Base-by-base conservation (phyloP, 1,284 basidiomycete species). In the Ceratobasidium sp. region DNA sequence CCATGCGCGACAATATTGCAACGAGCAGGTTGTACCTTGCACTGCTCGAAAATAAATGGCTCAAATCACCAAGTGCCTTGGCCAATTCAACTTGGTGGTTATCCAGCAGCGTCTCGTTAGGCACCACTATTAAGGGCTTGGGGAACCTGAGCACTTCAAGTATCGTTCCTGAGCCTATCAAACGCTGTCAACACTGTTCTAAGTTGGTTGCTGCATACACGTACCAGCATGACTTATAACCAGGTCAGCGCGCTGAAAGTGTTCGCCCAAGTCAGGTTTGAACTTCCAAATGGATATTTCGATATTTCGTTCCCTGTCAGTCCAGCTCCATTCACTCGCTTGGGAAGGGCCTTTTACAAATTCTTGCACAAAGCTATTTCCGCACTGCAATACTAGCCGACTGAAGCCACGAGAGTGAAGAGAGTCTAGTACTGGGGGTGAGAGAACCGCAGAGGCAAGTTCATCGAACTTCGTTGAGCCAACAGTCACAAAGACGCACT, bases 51-150 rank as follows among this genome's bases (percentile, higher is more conserved):
- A 82, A 85, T 50, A 96, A 82, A 81, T 95, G 87, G 0, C 88
- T 87, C 35, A 89, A 84, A 26, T 81, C 80, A 21, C 83, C 83
- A 61, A 98, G 84, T 18, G 90, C 89, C 50, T 86, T 82, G 0
- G 97, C 95, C 5, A 99, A 85, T 79, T 99, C 95, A 54, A 89
- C 85, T 83, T 99, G 97, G 79, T 99, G 97, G 80, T 98, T 93
- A 81, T 98, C 92, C 82, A 97, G 88, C 57, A 99, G 83, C 1
- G 91, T 90, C 38, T 90, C 84, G 79, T 99, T 99, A 13, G 96
- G 95, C 0, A 98, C 90, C 14, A 94, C 92, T 75, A 99, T 89
- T 76, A 98, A 83, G 7, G 88, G 87, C 77, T 91, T 93, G 38
- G 84, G 82, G 63, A 87, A 84, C 30, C 96, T 86, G 52, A 98